Base-by-base conservation (phyloP, 805 yeast genomes). In the Teunomyces barrocoloradensis region DNA sequence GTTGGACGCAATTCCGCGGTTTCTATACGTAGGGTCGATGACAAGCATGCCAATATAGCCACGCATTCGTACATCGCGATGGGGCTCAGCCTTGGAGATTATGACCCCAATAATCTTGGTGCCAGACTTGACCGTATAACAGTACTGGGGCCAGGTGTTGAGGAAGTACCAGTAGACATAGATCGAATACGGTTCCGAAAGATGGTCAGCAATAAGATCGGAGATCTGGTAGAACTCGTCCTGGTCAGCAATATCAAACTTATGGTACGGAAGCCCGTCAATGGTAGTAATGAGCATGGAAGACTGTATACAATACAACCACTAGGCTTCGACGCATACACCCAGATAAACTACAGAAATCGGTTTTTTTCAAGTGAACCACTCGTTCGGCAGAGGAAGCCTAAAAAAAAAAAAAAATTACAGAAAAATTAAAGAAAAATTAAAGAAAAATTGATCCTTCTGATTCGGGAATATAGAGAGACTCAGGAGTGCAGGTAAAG, bases 21-120 rank as follows among this genome's bases (percentile, higher is more conserved):
- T 91, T 46, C 99, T 72, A 61, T 76, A 83, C 12, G 67, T 61
- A 33, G 82, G 81, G 43, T 84, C 83, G 10, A 92, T 96, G 0
- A 95, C 96, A 46, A 94, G 69, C 99, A 94, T 94, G 2, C 97
- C 99, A 25, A 94, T 91, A 60, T 94, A 94, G 0, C 99, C 99
- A 50, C 99, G 75, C 55, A 75, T 61, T 50, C 96, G 74, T 9
- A 80, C 84, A 18, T 78, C 75, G 49, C 92, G 75, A 65, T 92
- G 97, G 1, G 79, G 72, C 53, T 87, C 96, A 10, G 83, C 80
- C 58, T 90, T 89, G 44, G 95, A 84, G 5, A 94, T 87, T 6
- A 92, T 83, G 33, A 86, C 88, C 3, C 97, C 99, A n/a, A 91
- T 73, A 2, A 85, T 75, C 4, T 50, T 60, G 5, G 56, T 48